A percentile compares a stretch with the other conserved stretches of the same genome.
Conservation (phyloP, 108 stramenopile genomes). For the Chaetoceros muelleri region DNA sequence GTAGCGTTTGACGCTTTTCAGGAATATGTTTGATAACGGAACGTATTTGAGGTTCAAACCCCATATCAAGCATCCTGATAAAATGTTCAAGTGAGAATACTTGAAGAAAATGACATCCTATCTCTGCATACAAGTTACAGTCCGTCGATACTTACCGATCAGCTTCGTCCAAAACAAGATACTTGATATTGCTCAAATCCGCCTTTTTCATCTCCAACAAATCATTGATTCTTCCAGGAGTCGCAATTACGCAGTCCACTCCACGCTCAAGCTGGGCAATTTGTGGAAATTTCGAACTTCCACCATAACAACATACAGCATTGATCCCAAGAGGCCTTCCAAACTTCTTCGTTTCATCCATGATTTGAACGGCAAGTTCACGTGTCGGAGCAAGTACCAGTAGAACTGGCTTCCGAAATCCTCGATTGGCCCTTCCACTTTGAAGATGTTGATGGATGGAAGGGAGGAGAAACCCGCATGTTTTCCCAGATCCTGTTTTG, state of each 20-base stretch:
- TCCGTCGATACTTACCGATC: constrained; percentile 22
- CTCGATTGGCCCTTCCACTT: constrained; percentile 16
- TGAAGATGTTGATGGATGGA: constrained; percentile 71
- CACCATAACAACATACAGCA: constrained; percentile 95
- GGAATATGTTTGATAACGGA: constrained; percentile 87
- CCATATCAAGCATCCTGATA: constrained; percentile 87
- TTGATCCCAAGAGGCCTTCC: constrained; percentile 87
- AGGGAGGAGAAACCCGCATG: constrained; percentile 95
- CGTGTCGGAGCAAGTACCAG: constrained; percentile 96
- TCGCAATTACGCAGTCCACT: constrained; percentile 91
- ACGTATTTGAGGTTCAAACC: constrained; percentile 99
- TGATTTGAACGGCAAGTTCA: constrained; percentile 95
- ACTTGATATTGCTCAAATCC: constrained; percentile 72
- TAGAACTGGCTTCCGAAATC: constrained; percentile 34
- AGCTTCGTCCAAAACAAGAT: constrained; percentile 95
- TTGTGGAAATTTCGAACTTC: constrained; percentile 87
- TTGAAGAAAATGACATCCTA: neutral
- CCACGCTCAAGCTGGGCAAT: constrained; percentile 78
- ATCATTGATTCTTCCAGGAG: constrained; percentile 96
- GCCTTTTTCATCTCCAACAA: constrained; percentile 90
- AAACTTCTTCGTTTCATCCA: constrained; percentile 94
- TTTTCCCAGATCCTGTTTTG: constrained; percentile 95
- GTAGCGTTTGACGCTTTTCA: constrained; percentile 78
- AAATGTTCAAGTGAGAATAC: neutral
- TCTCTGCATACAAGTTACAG: constrained; percentile 7